Percentiles rank a stretch among this genome's conserved stretches.
Conservation (phyloP, 371 early-diverging fungal genomes). For the Globomyces sp. region DNA sequence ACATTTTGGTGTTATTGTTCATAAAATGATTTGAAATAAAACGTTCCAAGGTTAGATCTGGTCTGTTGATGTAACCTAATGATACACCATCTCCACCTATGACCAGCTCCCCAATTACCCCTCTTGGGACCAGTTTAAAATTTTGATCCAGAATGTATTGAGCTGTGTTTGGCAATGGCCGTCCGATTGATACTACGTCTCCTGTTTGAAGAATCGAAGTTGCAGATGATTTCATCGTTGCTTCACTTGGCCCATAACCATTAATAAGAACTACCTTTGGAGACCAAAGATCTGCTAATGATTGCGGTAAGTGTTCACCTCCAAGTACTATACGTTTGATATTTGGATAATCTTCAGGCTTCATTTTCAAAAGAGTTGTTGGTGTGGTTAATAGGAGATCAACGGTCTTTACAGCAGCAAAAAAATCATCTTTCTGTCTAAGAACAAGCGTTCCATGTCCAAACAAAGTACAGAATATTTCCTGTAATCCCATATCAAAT, state of each 20-base stretch:
- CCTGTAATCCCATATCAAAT: slow-evolving; percentile 28
- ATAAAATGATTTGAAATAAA: slow-evolving; percentile 9
- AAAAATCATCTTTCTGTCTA: slow-evolving; percentile 13
- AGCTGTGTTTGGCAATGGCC: slow-evolving; percentile 18
- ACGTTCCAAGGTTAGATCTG: slow-evolving; percentile 18
- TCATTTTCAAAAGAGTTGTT: slow-evolving; percentile 16
- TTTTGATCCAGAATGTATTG: slow-evolving; percentile 20
- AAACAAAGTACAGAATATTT: slow-evolving; percentile 25
- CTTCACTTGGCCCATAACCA: slow-evolving; percentile 22
- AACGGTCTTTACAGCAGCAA: background rate
- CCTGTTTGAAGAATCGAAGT: background rate
- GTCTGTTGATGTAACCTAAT: slow-evolving; percentile 18
- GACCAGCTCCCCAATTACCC: slow-evolving; percentile 16
- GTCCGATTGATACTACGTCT: slow-evolving; percentile 9
- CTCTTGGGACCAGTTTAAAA: slow-evolving; percentile 11
- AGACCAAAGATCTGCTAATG: slow-evolving; percentile 17
- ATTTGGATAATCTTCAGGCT: slow-evolving; percentile 24
- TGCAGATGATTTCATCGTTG: slow-evolving; percentile 13
- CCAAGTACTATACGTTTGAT: slow-evolving; percentile 20
- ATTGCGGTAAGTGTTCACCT: slow-evolving; percentile 15
- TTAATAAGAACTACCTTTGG: background rate
- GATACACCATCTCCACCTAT: slow-evolving; percentile 22
- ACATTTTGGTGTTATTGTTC: slow-evolving; percentile 22
- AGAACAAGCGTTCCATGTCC: slow-evolving; percentile 25
- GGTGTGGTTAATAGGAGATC: slow-evolving; percentile 16